Evolutionary conservation across 495 filamentous ascomycete genomes (phyloP).

Genomic region (Pyronema domesticum): DNA sequence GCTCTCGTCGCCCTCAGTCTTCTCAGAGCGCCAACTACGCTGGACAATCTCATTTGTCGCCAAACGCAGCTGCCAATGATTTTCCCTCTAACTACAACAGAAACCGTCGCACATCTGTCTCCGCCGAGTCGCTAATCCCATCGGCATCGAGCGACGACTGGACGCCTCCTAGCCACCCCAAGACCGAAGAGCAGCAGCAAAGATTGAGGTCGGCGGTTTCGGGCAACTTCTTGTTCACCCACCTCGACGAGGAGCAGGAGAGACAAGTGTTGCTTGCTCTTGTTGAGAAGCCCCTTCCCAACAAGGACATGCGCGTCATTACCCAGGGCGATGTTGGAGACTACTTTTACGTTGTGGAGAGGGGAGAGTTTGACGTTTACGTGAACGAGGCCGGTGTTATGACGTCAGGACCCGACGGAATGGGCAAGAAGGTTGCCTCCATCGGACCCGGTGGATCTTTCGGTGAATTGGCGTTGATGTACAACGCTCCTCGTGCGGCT

Average conservation of each 20-base stretch:
- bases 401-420: conserved; percentile 63
- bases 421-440: conserved; percentile 66
- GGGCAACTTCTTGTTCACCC: conserved; percentile 83
- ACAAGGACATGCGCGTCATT: conserved; percentile 74
- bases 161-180: conserved; percentile 68
- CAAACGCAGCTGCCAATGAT: conserved; percentile 30
- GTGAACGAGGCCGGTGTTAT: conserved; percentile 66
- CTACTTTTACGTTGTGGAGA: conserved; percentile 94
- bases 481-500: conserved; percentile 92
- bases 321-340: conserved; percentile 90
- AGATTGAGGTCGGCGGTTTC: conserved; percentile 69
- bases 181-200: conserved; percentile 59
- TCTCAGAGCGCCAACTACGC: conserved; percentile 8
- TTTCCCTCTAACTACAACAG: conserved; percentile 90
- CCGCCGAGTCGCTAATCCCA: conserved; percentile 87
- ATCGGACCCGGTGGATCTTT: conserved; percentile 89
- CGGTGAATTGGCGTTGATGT: conserved; percentile 94
- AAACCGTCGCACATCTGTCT: conserved; percentile 84
- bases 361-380: conserved; percentile 76
- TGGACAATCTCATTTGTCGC: background rate
- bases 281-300: conserved; percentile 85
- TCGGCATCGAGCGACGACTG: conserved; percentile 71
- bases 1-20: background rate
- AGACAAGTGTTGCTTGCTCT: conserved; percentile 74
- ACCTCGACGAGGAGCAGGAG: conserved; percentile 82